Percentiles rank a stretch among this genome's conserved stretches.
These are phyloP conservation scores for Chlorella sp. DNA, from an alignment of 139 green algal species.

Conservation along the genomic window DNA sequence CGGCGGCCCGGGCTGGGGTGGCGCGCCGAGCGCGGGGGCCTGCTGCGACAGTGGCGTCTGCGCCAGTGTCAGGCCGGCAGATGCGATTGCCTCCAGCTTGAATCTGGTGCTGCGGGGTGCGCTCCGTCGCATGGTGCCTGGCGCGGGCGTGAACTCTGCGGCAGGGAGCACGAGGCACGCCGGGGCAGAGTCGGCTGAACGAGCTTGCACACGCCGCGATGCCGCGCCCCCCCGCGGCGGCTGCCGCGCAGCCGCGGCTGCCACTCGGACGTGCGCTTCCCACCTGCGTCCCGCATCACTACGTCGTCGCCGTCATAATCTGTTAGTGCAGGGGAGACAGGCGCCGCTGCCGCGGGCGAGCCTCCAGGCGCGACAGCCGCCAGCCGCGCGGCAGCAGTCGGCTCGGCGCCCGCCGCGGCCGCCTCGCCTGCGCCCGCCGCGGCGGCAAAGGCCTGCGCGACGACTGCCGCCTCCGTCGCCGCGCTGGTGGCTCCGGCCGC, in stretches of 20 bases:
- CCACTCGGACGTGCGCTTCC: no score
- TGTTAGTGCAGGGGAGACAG: conserved; percentile 12
- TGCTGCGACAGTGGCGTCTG: not conserved
- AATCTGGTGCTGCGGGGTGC: conserved; percentile 8
- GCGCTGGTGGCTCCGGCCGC: not conserved
- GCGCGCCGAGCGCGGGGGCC: not conserved
- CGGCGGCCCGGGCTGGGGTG: not conserved
- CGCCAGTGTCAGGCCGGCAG: not conserved
- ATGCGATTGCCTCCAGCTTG: not conserved
- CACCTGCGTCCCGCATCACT: conserved; percentile 30
- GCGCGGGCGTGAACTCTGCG: not conserved
- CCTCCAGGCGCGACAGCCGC: not conserved
- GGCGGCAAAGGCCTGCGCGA: not conserved
- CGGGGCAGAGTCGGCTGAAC: no score
- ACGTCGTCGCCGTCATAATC: conserved; percentile 43
- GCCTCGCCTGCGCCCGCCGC: not conserved
- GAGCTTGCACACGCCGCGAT: no score
- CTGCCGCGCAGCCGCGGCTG: no score
- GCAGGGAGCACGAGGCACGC: not conserved
- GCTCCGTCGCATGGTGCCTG: not conserved
- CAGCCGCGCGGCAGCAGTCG: not conserved
- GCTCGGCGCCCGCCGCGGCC: not conserved
- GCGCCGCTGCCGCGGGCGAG: not conserved
- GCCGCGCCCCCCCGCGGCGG: no score
- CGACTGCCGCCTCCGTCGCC: not conserved